Evolutionary conservation across 164 flowering plant species (phyloP), one percentile per base, ranked within the genome.

Genomic region (Amborella trichopoda): DNA sequence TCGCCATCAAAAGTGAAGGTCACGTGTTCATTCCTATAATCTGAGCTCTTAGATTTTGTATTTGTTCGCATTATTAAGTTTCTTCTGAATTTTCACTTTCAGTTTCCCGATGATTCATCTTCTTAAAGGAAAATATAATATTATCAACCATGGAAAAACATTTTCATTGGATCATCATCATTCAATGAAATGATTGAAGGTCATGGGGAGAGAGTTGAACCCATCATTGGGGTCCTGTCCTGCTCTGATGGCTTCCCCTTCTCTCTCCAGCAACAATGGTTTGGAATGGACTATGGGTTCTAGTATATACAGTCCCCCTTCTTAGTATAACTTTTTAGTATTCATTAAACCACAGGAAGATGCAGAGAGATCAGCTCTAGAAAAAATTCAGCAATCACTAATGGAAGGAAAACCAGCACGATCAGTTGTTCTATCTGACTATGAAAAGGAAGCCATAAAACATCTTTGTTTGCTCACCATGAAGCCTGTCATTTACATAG

Each of bases 321-420:
- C n/a, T n/a, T n/a, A n/a, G n/a, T n/a, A n/a, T n/a, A n/a, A n/a
- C n/a, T n/a, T n/a, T n/a, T n/a, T n/a, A n/a, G n/a, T 24, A 9
- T 55, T 54, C 8, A 20, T 30, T 47, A 39, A 28, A 27, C 64
- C 56, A 50, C 63, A 91, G 99, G 99, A 91, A 62, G 96, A 82
- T 60, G 84, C 95, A 64, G 99, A 91, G 53, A 80, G 64, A 55
- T 68, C 87, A 56, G 95, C 93, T 1, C 62, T 87, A 62, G 91
- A 78, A 56, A 78, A 45, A 60, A 82, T 87, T 62, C 88, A 73
- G 60, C 68, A 54, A 62, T 81, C 80, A 37, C 84, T 91, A 24
- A 42, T 78, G 90, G 88, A 80, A 67, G 99, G 99, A 60, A 84
- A 82, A 70, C 96, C 96, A 40, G 99, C 99, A 50, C 71, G 96